These are phyloP conservation scores for Phaseolus lunatus DNA, from an alignment of 306 rosid species.

Conservation along the genomic window DNA sequence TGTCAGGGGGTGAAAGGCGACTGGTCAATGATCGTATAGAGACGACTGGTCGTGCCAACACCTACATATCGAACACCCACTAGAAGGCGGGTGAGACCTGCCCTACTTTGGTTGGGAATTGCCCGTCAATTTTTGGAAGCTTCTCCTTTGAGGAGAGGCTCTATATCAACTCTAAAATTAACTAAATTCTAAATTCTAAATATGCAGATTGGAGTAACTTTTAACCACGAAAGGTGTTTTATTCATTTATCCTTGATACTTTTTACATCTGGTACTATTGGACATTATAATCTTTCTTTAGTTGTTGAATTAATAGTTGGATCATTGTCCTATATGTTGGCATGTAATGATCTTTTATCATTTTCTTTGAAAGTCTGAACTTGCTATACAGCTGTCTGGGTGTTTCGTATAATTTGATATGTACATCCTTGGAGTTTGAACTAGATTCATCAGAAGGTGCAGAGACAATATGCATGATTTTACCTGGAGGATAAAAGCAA, in stretches of 20 bases:
- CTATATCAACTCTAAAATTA: not conserved
- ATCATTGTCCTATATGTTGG: constrained; percentile 96
- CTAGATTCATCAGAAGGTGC: constrained; percentile 48
- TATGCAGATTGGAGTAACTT: no score
- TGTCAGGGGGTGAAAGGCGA: constrained; percentile 85
- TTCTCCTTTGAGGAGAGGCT: not conserved
- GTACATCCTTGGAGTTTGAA: constrained; percentile 55
- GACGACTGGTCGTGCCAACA: constrained; percentile 86
- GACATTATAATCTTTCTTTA: constrained; percentile 55
- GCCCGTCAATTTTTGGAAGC: constrained; percentile 90
- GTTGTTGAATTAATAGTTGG: constrained; percentile 72
- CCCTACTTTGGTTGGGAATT: constrained; percentile 66
- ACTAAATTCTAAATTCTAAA: no score
- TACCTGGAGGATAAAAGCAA: constrained; percentile 75
- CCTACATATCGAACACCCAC: constrained; percentile 59
- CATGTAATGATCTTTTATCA: constrained; percentile 98
- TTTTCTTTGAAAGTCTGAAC: constrained; percentile 85
- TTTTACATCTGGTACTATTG: not conserved
- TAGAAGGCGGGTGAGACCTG: constrained; percentile 40
- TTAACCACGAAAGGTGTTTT: not conserved
- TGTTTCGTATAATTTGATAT: constrained; percentile 67
- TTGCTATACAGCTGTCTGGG: constrained; percentile 77
- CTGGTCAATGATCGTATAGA: constrained; percentile 70
- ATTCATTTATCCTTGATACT: not conserved
- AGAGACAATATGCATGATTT: constrained; percentile 75